These are phyloP conservation scores for Mycena sp. DNA, from an alignment of 1,284 basidiomycete species.

Conservation along the genomic window DNA sequence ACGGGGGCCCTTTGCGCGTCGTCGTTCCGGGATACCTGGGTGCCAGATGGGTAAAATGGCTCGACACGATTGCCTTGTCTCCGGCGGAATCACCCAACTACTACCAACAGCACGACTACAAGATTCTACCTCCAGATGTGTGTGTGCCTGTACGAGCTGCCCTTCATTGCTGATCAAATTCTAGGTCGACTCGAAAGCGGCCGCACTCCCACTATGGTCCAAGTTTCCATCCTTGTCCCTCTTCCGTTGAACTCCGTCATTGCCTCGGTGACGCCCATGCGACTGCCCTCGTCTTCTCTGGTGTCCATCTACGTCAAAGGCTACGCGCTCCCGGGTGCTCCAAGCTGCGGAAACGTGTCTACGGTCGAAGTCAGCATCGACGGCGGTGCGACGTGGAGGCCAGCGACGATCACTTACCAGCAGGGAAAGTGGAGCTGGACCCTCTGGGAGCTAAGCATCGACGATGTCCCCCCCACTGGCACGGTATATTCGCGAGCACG, in stretches of 20 bases:
- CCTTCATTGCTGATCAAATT: not conserved
- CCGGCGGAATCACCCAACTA: slow-evolving; percentile 67
- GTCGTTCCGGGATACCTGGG: slow-evolving; percentile 78
- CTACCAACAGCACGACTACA: slow-evolving; percentile 76
- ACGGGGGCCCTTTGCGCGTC: slow-evolving; percentile 75
- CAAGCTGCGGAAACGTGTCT: slow-evolving; percentile 52
- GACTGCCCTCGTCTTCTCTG: slow-evolving; percentile 28
- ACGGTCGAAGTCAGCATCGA: slow-evolving; percentile 63
- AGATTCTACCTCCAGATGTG: slow-evolving; percentile 67
- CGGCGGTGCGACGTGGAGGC: slow-evolving; percentile 60
- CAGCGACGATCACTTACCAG: slow-evolving; percentile 65
- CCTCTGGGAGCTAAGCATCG: slow-evolving; percentile 64
- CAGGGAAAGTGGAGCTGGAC: slow-evolving; percentile 75
- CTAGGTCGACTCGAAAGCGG: slow-evolving; percentile 58
- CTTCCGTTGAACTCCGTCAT: slow-evolving; percentile 72
- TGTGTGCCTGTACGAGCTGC: slow-evolving; percentile 29
- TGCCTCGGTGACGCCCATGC: slow-evolving; percentile 48
- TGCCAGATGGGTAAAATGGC: slow-evolving; percentile 84
- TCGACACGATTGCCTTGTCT: slow-evolving; percentile 67
- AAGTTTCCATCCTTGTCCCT: slow-evolving; percentile 66
- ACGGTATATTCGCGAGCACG: slow-evolving; percentile 54
- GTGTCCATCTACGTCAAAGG: slow-evolving; percentile 58
- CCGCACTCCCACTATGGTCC: slow-evolving; percentile 49
- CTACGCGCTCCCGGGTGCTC: slow-evolving; percentile 62
- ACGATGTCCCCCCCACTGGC: slow-evolving; percentile 43